These are phyloP conservation scores for Lachancea quebecensis DNA, from an alignment of 805 yeast genomes.

Conservation along the genomic window DNA sequence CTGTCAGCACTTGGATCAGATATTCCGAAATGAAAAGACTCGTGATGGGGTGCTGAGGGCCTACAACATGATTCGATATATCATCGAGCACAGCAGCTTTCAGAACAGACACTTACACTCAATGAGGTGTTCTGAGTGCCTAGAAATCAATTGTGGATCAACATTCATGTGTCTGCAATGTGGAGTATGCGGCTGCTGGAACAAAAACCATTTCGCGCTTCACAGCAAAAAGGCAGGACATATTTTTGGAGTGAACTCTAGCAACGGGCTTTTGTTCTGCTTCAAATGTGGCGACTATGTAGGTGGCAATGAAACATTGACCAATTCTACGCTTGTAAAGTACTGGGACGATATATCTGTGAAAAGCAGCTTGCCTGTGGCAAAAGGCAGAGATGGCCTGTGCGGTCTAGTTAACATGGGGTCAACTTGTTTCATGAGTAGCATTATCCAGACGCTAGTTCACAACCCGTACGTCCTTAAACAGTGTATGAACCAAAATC, in stretches of 20 bases:
- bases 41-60: constrained; percentile 24
- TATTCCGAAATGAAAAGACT: constrained; percentile 29
- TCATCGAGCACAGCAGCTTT: constrained; percentile 16
- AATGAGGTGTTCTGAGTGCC: constrained; percentile 27
- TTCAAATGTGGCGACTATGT: constrained; percentile 71
- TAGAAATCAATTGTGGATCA: constrained; percentile 27
- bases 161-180: constrained; percentile 68
- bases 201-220: constrained; percentile 37
- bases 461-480: constrained; percentile 85
- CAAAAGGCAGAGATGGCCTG: constrained; percentile 65
- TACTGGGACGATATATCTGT: constrained; percentile 22
- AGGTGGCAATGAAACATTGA: constrained; percentile 44
- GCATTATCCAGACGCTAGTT: constrained; percentile 78
- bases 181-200: constrained; percentile 67
- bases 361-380: constrained; percentile 20
- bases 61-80: constrained; percentile 23
- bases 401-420: constrained; percentile 92
- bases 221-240: constrained; percentile 47
- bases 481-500: constrained; percentile 52
- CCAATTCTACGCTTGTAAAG: constrained; percentile 18
- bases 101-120: constrained; percentile 18
- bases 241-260: constrained; percentile 59
- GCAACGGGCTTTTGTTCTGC: constrained; percentile 66
- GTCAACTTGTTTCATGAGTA: constrained; percentile 94
- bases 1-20: constrained; percentile 27